A percentile compares a stretch with the other conserved stretches of the same genome.
Evolutionary conservation across 306 rosid genomes (phyloP).

Genomic region (Prunus campanulata): DNA sequence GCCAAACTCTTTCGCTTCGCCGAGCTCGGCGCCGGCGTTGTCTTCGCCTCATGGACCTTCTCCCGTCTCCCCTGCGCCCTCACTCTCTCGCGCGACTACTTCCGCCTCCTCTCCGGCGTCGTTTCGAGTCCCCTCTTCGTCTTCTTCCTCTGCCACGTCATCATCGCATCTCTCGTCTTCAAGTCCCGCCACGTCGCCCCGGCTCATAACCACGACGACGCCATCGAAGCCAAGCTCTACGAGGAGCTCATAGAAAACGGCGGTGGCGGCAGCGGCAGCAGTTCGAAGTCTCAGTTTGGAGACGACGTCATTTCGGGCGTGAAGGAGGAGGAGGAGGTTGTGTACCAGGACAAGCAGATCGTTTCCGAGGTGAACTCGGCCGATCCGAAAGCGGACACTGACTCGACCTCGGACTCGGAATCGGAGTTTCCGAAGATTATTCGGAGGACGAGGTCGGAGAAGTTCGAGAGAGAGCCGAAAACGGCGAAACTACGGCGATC

Average conservation of each 20-base stretch:
- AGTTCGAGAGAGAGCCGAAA: not conserved
- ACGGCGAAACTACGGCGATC: slow-evolving; percentile 43
- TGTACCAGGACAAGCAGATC: slow-evolving; percentile 54
- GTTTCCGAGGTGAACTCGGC: slow-evolving; percentile 27
- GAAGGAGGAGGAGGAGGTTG: slow-evolving; percentile 19
- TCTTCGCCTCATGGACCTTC: slow-evolving; percentile 49
- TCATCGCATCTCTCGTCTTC: slow-evolving; percentile 54
- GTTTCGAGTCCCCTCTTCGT: slow-evolving; percentile 57
- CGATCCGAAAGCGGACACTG: not conserved
- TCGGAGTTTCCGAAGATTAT: slow-evolving; percentile 19
- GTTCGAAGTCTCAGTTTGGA: not conserved
- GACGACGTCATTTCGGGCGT: not conserved
- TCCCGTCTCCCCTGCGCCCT: slow-evolving; percentile 57
- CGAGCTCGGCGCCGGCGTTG: slow-evolving; percentile 36
- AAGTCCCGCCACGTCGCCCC: slow-evolving; percentile 37
- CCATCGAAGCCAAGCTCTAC: slow-evolving; percentile 26
- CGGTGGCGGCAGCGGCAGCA: not conserved
- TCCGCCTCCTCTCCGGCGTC: slow-evolving; percentile 35
- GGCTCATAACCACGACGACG: not conserved
- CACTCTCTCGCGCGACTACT: slow-evolving; percentile 39
- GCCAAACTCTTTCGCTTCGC: slow-evolving; percentile 46
- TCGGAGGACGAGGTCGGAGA: slow-evolving; percentile 50
- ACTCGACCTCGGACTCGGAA: slow-evolving; percentile 6
- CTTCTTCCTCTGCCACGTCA: slow-evolving; percentile 64
- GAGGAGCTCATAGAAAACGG: slow-evolving; percentile 12